phyloP scores from a whole-genome alignment of 495 filamentous ascomycete species.

The Penicillium soppii region DNA sequence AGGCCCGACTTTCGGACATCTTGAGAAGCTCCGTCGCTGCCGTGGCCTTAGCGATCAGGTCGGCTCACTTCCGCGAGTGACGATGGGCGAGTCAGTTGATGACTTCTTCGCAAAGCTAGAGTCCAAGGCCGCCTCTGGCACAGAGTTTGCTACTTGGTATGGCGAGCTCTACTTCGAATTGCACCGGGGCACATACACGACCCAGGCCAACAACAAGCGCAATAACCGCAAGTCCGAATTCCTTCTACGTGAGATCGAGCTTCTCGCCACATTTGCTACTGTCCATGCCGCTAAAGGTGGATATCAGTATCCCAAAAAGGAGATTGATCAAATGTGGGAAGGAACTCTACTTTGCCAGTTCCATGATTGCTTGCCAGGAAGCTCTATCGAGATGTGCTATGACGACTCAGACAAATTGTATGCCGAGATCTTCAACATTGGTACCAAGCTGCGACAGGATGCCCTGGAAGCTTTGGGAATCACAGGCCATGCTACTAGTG shows the following conservation, averaged over 20 bases:
- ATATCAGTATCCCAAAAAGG: slow-evolving; percentile 88
- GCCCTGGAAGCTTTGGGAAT: slow-evolving; percentile 68
- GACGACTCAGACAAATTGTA: slow-evolving; percentile 90
- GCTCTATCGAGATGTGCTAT: slow-evolving; percentile 95
- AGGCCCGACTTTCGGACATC: slow-evolving; percentile 87
- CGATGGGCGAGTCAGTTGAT: slow-evolving; percentile 91
- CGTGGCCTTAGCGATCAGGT: slow-evolving; percentile 88
- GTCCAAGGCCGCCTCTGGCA: slow-evolving; percentile 65
- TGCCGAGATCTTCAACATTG: slow-evolving; percentile 74
- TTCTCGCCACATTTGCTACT: slow-evolving; percentile 82
- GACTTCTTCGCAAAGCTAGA: slow-evolving; percentile 90
- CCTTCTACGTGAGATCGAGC: slow-evolving; percentile 81
- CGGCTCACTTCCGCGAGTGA: slow-evolving; percentile 79
- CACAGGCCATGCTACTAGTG: slow-evolving; percentile 27
- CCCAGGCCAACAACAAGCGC: slow-evolving; percentile 93
- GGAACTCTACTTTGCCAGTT: slow-evolving; percentile 83
- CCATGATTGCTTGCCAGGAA: slow-evolving; percentile 96
- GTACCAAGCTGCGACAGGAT: slow-evolving; percentile 65
- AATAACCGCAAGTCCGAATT: slow-evolving; percentile 87
- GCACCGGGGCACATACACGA: slow-evolving; percentile 94
- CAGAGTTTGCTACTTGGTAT: slow-evolving; percentile 92
- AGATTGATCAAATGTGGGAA: slow-evolving; percentile 95
- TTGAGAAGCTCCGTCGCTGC: slow-evolving; percentile 94
- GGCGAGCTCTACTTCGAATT: slow-evolving; percentile 97
- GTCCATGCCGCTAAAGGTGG: slow-evolving; percentile 51